A percentile compares a stretch with the other conserved stretches of the same genome.
Evolutionary conservation across 306 rosid genomes (phyloP).

Genomic region (Astragalus glycyphyllos): DNA sequence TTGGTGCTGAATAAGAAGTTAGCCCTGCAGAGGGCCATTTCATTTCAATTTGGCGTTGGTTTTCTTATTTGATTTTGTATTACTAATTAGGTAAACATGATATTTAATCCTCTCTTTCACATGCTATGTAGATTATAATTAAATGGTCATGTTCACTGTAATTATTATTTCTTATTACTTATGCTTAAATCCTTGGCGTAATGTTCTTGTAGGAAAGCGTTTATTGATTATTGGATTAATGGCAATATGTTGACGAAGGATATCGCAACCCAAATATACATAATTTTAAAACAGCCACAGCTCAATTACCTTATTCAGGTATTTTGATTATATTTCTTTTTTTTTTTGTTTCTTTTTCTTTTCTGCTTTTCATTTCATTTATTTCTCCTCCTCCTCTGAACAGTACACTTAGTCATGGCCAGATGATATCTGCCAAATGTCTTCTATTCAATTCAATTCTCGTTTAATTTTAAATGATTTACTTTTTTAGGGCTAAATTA

Average conservation of each 20-base stretch:
- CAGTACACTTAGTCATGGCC: constrained; percentile 15
- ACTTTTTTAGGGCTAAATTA: background rate
- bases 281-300: constrained; percentile 86
- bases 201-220: constrained; percentile 66
- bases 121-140: constrained; percentile 22
- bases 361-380: constrained; percentile 37
- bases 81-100: constrained; percentile 3
- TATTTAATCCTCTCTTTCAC: constrained; percentile 29
- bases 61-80: constrained; percentile 20
- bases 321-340: constrained; percentile 42
- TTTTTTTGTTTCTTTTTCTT: constrained; percentile 42
- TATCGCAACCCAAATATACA: constrained; percentile 80
- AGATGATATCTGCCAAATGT: constrained; percentile 33
- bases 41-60: constrained; percentile 21
- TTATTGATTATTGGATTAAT: constrained; percentile 86
- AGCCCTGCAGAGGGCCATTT: constrained; percentile 1
- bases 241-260: constrained; percentile 89
- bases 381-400: constrained; percentile 30
- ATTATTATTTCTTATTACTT: constrained; percentile 23
- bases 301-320: constrained; percentile 89
- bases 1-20: constrained; percentile 17
- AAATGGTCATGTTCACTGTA: constrained; percentile 37
- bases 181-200: constrained; percentile 31
- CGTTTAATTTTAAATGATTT: constrained; percentile 11
- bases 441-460: constrained; percentile 36